A percentile compares a stretch with the other conserved stretches of the same genome.
Evolutionary conservation across 2,329 filamentous ascomycete species (phyloP).

Genomic region (Phoma sp.): DNA sequence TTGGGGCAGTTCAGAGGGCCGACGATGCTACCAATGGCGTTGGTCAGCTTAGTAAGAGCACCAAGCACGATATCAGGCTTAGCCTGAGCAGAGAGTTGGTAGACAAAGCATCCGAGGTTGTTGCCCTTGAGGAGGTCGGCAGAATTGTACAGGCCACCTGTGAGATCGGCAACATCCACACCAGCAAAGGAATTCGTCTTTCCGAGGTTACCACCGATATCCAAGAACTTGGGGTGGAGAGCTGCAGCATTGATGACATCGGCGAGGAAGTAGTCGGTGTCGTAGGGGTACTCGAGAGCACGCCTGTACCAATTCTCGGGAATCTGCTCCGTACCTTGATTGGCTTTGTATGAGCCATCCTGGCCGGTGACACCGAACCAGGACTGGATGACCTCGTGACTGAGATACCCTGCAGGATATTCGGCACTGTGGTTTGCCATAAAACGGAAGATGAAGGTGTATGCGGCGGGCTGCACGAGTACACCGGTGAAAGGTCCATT

Average conservation of each 20-base stretch:
- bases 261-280: slow-evolving; percentile 26
- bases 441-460: slow-evolving; percentile 36
- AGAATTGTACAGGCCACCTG: slow-evolving; percentile 25
- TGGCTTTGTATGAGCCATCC: slow-evolving; percentile 23
- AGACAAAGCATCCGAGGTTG: slow-evolving; percentile 24
- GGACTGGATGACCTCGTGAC: slow-evolving; percentile 26
- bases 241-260: slow-evolving; percentile 25
- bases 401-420: slow-evolving; percentile 21
- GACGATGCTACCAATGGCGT: slow-evolving; percentile 21
- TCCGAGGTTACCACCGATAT: slow-evolving; percentile 32
- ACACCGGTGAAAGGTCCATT: slow-evolving; percentile 31
- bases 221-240: slow-evolving; percentile 32
- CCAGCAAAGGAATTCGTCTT: slow-evolving; percentile 30
- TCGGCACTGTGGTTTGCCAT: slow-evolving; percentile 34
- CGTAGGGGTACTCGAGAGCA: slow-evolving; percentile 30
- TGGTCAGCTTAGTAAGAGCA: slow-evolving; percentile 19
- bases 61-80: slow-evolving; percentile 31
- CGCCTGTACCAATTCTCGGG: slow-evolving; percentile 33
- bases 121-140: slow-evolving; percentile 21
- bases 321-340: slow-evolving; percentile 27
- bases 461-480: slow-evolving; percentile 34
- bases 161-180: slow-evolving; percentile 22
- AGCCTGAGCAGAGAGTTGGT: slow-evolving; percentile 27
- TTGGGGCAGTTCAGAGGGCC: slow-evolving; percentile 25
- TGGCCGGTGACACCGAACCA: slow-evolving; percentile 31